Base-by-base conservation (phyloP, 495 filamentous ascomycete species). In the Xylaria telfairii region DNA sequence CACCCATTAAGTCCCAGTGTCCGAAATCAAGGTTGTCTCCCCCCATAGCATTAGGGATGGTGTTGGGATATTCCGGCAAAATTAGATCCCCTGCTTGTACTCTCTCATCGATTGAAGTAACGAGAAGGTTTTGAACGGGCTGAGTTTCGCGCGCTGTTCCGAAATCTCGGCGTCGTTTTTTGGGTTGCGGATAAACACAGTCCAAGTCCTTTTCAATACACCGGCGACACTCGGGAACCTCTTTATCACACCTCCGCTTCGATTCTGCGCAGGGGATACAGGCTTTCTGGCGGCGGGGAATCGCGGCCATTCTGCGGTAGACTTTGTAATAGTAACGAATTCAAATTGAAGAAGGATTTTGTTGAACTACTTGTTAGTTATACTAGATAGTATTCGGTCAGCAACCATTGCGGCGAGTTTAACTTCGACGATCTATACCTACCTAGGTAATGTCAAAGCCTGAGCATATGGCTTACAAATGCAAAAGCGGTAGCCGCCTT, bases 221-320 rank as follows among this genome's bases (percentile, higher is more conserved):
- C 34, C 84, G 71, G 61, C 61, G 73, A 70, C 84, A 86, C 24
- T 72, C 72, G 7, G 83, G 84, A n/a, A 62, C 73, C 12, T 71
- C 71, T 66, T 78, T 79, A 59, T 85, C 85, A 65, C 85, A 87
- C 57, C 81, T 80, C 1, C 85, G 77, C 71, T 86, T 86, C 10
- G 77, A 77, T 39, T 76, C 78, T 17, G 78, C 77, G 72, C 85
- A 87, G 24, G 78, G 77, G 47, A 80, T 68, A 67, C 85, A 87
- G 15, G 82, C 80, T 72, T 80, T 80, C 53, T 73, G 80, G 61
- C 75, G 72, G 72, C 79, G 81, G 5, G 60, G 39, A 63, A 78
- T 77, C 41, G 64, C 64, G 64, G 64, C 30, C 64, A 67, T 67
- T 37, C 19, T 41, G 32, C 64, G 46, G 64, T 9, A 28, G 19